Percentiles rank a stretch among this genome's conserved stretches.
Conservation (phyloP, 129 eudicot genomes). For the Deinandra increscens region DNA sequence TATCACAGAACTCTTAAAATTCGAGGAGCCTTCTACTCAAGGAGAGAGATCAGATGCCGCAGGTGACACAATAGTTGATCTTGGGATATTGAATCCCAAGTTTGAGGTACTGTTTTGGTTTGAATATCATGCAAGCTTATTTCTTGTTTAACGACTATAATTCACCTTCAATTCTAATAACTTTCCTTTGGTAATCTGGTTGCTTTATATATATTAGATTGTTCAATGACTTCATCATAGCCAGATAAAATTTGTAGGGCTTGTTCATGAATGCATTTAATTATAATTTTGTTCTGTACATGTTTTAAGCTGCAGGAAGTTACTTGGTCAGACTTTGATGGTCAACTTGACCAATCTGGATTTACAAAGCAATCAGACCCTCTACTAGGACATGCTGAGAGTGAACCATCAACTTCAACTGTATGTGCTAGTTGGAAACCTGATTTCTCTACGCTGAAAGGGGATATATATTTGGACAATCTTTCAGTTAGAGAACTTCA, state of each 20-base stretch:
- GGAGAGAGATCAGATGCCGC: slow-evolving; percentile 38
- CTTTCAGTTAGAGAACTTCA: slow-evolving; percentile 89
- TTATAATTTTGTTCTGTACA: not conserved
- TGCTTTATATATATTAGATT: not conserved
- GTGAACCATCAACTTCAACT: slow-evolving; percentile 42
- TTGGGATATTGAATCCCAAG: slow-evolving; percentile 34
- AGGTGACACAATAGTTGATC: slow-evolving; percentile 35
- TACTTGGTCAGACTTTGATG: slow-evolving; percentile 23
- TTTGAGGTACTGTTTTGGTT: slow-evolving; percentile 45
- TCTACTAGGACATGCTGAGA: slow-evolving; percentile 30
- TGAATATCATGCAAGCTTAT: slow-evolving; percentile 14
- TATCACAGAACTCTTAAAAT: slow-evolving; percentile 37
- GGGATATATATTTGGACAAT: slow-evolving; percentile 69
- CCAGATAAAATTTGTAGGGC: slow-evolving; percentile 12
- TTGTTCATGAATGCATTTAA: not conserved
- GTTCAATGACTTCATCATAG: not conserved
- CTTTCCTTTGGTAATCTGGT: slow-evolving; percentile 4
- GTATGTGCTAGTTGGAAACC: slow-evolving; percentile 48
- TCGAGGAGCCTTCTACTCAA: slow-evolving; percentile 35
- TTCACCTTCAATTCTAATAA: not conserved
- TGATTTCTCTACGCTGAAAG: slow-evolving; percentile 73
- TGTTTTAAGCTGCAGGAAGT: slow-evolving; percentile 43
- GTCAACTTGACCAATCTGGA: slow-evolving; percentile 31
- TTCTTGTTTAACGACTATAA: not conserved
- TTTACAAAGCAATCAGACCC: slow-evolving; percentile 41